These are phyloP conservation scores for Alternaria consortialis DNA, from an alignment of 2,329 filamentous ascomycete genomes.

Conservation along the genomic window DNA sequence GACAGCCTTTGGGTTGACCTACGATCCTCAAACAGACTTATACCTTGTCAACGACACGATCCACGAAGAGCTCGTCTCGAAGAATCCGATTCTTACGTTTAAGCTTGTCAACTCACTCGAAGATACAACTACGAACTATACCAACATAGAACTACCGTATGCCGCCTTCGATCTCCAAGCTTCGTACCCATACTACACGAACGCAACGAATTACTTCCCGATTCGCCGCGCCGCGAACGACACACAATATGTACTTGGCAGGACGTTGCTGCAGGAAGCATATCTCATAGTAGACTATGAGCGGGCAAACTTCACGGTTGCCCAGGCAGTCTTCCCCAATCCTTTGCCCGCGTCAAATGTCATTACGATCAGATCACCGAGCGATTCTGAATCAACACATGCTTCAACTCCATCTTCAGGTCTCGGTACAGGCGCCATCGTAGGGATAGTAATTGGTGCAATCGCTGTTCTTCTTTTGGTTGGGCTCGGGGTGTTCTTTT, in stretches of 20 bases:
- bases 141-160: constrained; percentile 58
- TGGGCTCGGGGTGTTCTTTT: constrained; percentile 30
- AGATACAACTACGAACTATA: constrained; percentile 46
- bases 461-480: constrained; percentile 28
- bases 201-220: constrained; percentile 73
- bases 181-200: constrained; percentile 65
- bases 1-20: constrained; percentile 51
- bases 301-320: constrained; percentile 56
- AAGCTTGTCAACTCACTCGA: constrained; percentile 45
- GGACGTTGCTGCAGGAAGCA: constrained; percentile 74
- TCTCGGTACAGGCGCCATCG: constrained; percentile 42
- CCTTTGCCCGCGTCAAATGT: constrained; percentile 41
- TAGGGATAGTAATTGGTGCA: constrained; percentile 43
- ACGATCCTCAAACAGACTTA: constrained; percentile 47
- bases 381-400: constrained; percentile 1
- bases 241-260: constrained; percentile 68
- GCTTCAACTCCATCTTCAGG: constrained; percentile 13
- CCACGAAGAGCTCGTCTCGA: constrained; percentile 40
- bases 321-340: constrained; percentile 48
- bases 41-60: constrained; percentile 53
- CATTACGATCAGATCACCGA: constrained; percentile 35
- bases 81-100: constrained; percentile 51
- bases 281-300: constrained; percentile 61
- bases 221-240: constrained; percentile 66
- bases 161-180: constrained; percentile 58